Base-by-base conservation (phyloP, 2,329 filamentous ascomycete species). In the Atkinsonella texensis region DNA sequence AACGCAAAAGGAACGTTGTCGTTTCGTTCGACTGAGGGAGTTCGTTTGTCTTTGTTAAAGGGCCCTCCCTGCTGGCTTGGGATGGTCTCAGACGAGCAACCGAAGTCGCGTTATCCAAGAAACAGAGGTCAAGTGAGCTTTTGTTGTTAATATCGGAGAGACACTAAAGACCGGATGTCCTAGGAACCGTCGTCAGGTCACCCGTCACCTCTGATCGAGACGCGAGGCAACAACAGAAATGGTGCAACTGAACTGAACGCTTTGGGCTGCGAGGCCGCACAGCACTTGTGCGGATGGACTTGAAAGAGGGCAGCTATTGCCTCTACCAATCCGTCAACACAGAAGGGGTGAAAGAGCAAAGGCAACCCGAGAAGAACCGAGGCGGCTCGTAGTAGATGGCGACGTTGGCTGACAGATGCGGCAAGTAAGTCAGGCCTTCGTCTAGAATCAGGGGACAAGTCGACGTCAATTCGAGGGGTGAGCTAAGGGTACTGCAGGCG, bases 61-160 rank as follows among this genome's bases (percentile, higher is more conserved):
- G 31, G 32, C 53, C 49, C 53, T 48, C 50, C 52, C 52, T 56
- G 56, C 38, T 43, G 45, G 49, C 17, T 47, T 46, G 46, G 44
- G 50, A 46, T 40, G 52, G 54, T 55, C 54, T 57, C 52, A 53
- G 49, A 52, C 17, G 47, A 39, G 41, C n/a, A 40, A 4, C 32
- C n/a, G 23, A 23, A 18, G 45, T 54, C 51, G 55, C 52, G 54
- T 55, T 52, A 48, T 53, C 45, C 54, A 52, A 53, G 46, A 48
- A 49, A 50, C 49, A 53, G 50, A n/a, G 49, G n/a, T 40, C 38
- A 40, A 33, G 41, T 48, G 51, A 50, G 51, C 35, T 18, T 47
- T 9, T 41, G 39, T 47, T 10, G 40, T 28, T 4, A 28, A 38
- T 41, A 23, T 42, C 12, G 18, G 38, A 23, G 20, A 44, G 48